Evolutionary conservation across 495 filamentous ascomycete genomes (phyloP).

Genomic region (Xylaria cubensis): DNA sequence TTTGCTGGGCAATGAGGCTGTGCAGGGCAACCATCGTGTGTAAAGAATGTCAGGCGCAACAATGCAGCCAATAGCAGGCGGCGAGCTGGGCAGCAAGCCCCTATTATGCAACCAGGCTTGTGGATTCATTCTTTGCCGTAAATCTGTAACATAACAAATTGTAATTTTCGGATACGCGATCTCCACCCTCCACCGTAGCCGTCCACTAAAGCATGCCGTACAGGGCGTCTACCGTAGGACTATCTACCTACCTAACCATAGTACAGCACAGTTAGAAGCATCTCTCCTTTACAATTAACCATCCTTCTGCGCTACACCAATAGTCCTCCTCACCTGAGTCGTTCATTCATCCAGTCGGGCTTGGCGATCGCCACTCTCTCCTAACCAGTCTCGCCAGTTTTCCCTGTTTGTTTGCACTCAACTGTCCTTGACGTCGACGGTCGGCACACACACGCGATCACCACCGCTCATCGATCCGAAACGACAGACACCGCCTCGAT

Average conservation of each 20-base stretch:
- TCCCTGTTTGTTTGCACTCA: neutral
- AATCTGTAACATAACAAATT: constrained; percentile 6
- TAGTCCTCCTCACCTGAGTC: constrained; percentile 25
- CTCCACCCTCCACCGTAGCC: neutral
- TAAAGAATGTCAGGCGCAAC: neutral
- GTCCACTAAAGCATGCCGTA: neutral
- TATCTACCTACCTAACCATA: too few species aligned
- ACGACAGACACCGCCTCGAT: neutral
- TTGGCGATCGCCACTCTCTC: constrained; percentile 10
- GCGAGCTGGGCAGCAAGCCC: neutral
- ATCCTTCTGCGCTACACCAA: constrained; percentile 7
- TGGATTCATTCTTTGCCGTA: neutral
- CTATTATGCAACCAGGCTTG: constrained; percentile 9
- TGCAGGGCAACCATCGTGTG: constrained; percentile 16
- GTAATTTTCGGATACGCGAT: constrained; percentile 9
- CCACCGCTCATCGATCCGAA: constrained; percentile 10
- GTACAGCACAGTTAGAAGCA: neutral
- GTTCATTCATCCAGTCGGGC: constrained; percentile 23
- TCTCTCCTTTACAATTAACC: neutral
- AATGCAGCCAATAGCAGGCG: constrained; percentile 16
- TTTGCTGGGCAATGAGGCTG: constrained; percentile 37
- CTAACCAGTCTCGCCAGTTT: neutral
- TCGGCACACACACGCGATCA: neutral
- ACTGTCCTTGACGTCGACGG: constrained; percentile 5
- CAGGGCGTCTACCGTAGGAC: neutral